Base-by-base conservation (phyloP, 208 protist species). In the Blechomonas ayalai region DNA sequence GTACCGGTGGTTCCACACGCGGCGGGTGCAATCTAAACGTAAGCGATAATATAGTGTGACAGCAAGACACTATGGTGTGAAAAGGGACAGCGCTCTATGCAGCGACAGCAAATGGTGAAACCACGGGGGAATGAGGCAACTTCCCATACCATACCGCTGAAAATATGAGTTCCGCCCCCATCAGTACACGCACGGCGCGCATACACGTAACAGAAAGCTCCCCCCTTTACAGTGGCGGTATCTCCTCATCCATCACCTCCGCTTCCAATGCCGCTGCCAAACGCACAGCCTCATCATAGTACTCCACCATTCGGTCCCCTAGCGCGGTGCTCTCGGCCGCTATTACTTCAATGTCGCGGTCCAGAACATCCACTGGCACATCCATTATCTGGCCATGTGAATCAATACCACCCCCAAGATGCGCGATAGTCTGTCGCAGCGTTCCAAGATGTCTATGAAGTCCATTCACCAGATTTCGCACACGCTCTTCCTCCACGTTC, bases 271-370 rank as follows among this genome's bases (percentile, higher is more conserved):
- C 32, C 2, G 67, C 45, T 3, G 73, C 67, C 22, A 89, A 45
- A 31, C 28, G 34, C 28, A 81, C 68, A 16, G 69, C 80, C 52
- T 82, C 80, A 46, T 81, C 70, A 53, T 93, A 93, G 32, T 58
- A 53, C 18, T 63, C 38, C 9, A 93, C 36, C 66, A 93, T 85
- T 20, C 46, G 56, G 16, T 65, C 46, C 28, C 72, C 84, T 24
- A 80, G 43, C 18, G 53, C 56, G 15, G 68, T 51, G 33, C 62
- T 78, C 57, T 89, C 77, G 5, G 67, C 43, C 5, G 67, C 59
- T 0, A 79, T 51, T 9, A 41, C 41, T n/a, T 49, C 72, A 57
- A 90, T 82, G 2, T 87, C 73, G 8, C 47, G 34, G 40, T 93
- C 80, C 5, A 93, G 57, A 29, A 54, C 42, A 19, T 27, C 59